Conservation (phyloP, 192 early-diverging fungal species). For the Backusella tuberculispora region DNA sequence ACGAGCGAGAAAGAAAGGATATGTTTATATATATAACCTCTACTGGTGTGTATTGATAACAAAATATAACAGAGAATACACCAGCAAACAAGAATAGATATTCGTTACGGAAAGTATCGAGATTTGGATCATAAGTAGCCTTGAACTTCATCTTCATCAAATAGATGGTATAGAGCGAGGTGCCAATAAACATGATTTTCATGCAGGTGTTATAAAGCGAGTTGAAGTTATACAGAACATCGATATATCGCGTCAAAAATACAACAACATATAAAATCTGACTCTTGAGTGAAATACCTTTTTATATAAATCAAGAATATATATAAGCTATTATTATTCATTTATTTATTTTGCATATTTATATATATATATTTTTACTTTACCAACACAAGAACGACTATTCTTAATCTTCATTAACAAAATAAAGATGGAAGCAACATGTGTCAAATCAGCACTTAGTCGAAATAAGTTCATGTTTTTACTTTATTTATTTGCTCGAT, state of each 20-base stretch:
- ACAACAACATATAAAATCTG: slow-evolving; percentile 91
- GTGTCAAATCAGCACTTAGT: slow-evolving; percentile 22
- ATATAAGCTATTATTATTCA: neutral
- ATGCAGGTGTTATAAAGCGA: slow-evolving; percentile 93
- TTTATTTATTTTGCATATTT: too few relatives aligned
- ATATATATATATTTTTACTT: neutral
- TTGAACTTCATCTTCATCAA: slow-evolving; percentile 87
- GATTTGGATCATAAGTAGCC: slow-evolving; percentile 89
- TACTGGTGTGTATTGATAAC: slow-evolving; percentile 11
- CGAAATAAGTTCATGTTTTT: slow-evolving; percentile 28
- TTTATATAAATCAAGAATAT: neutral
- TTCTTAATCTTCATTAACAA: slow-evolving; percentile 90
- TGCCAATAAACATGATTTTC: slow-evolving; percentile 95
- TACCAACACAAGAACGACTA: slow-evolving; percentile 88
- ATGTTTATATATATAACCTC: neutral
- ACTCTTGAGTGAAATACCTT: slow-evolving; percentile 97
- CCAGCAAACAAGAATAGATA: slow-evolving; percentile 54
- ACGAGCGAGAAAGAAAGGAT: neutral
- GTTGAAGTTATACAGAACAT: slow-evolving; percentile 75
- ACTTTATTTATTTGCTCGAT: neutral
- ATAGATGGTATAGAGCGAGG: slow-evolving; percentile 87
- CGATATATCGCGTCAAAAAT: slow-evolving; percentile 92
- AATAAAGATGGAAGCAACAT: slow-evolving; percentile 47
- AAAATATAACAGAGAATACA: neutral
- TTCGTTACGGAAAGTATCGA: slow-evolving; percentile 92